Evolutionary conservation across 768 basidiomycete species (phyloP).

Genomic region (Glaciozyma martinii): DNA sequence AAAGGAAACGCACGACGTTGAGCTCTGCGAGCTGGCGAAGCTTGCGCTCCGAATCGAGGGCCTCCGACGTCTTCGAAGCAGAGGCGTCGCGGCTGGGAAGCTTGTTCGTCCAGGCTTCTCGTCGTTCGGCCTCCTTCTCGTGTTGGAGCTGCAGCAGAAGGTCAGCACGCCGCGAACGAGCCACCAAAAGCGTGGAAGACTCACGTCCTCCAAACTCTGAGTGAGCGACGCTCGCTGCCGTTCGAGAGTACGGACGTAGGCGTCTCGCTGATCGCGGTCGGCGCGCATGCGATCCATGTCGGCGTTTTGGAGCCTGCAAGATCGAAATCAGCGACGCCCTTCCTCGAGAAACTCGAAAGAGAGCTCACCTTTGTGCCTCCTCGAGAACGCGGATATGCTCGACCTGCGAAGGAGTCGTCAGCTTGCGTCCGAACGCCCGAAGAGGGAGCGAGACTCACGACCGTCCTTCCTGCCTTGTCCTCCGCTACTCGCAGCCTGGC

Average conservation of each 20-base stretch:
- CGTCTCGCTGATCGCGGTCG: constrained; percentile 24
- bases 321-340: not conserved
- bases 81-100: not conserved
- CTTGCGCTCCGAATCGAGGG: constrained; percentile 29
- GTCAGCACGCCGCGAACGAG: not conserved
- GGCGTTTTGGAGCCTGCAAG: constrained; percentile 19
- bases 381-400: constrained; percentile 56
- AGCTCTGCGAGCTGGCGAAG: constrained; percentile 34
- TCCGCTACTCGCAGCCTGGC: constrained; percentile 32
- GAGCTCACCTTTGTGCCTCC: constrained; percentile 42
- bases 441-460: constrained; percentile 40
- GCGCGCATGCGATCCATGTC: constrained; percentile 25
- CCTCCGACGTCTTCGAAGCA: constrained; percentile 15
- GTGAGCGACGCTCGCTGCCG: constrained; percentile 12
- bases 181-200: not conserved
- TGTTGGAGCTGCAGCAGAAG: constrained; percentile 11
- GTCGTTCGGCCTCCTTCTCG: constrained; percentile 25
- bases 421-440: not conserved
- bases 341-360: not conserved
- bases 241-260: constrained; percentile 25
- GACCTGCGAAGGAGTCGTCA: constrained; percentile 52
- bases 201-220: constrained; percentile 24
- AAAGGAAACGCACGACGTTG: constrained; percentile 21
- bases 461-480: constrained; percentile 42
- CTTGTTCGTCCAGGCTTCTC: not conserved